Conservation (phyloP, 441 rosid genomes). For the Euphorbia celastroides region DNA sequence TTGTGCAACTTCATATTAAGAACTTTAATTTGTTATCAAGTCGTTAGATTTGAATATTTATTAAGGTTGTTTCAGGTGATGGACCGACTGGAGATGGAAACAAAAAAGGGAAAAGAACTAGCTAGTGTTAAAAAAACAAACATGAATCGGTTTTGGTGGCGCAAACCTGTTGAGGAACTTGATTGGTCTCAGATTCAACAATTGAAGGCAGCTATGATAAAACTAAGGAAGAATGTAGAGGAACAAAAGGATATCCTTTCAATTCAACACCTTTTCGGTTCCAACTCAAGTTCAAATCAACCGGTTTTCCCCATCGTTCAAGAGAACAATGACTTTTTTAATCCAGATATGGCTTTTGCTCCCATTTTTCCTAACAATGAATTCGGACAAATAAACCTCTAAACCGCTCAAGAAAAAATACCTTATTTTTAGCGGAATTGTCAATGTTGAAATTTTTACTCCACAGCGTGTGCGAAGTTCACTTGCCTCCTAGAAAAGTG, state of each 20-base stretch:
- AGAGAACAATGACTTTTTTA: too few relatives aligned
- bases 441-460: too few relatives aligned
- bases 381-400: too few relatives aligned
- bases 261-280: too few relatives aligned
- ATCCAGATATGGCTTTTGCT: too few relatives aligned
- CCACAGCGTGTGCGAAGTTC: too few relatives aligned
- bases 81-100: constrained; percentile 31
- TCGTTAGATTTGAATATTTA: not conserved
- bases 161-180: constrained; percentile 35
- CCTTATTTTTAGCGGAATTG: too few relatives aligned
- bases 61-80: constrained; percentile 15
- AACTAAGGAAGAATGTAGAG: constrained; percentile 30
- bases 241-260: constrained; percentile 31
- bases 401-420: too few relatives aligned
- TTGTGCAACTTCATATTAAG: not conserved
- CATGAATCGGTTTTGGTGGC: constrained; percentile 41
- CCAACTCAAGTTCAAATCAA: constrained; percentile 4
- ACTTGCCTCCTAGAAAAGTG: too few relatives aligned
- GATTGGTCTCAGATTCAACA: constrained; percentile 27
- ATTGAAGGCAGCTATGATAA: constrained; percentile 12
- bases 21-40: not conserved
- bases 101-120: constrained; percentile 32
- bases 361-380: too few relatives aligned
- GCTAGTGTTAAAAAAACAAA: constrained; percentile 23
- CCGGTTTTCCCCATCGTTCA: constrained; percentile 9